Evolutionary conservation across 2,329 filamentous ascomycete species (phyloP).

Genomic region (Cladosporium sp.): DNA sequence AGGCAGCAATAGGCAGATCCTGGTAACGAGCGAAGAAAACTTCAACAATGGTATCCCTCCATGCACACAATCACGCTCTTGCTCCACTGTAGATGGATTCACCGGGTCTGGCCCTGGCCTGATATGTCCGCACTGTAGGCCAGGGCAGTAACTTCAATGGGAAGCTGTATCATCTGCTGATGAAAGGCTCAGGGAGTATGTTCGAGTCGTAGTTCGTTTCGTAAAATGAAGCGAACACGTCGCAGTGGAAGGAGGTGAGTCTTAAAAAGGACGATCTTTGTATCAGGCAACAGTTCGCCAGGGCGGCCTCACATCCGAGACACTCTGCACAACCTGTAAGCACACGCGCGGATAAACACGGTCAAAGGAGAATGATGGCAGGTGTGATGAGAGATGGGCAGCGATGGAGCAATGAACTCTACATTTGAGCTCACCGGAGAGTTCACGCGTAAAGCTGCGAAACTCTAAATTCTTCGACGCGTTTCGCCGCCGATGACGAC

Average conservation of each 20-base stretch:
- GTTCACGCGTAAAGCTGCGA: constrained; percentile 2
- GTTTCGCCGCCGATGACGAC: neutral
- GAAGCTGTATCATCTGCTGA: constrained; percentile 4
- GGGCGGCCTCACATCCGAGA: constrained; percentile 2
- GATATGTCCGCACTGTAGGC: constrained; percentile 2
- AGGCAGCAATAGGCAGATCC: constrained; percentile 1
- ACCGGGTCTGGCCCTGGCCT: constrained; percentile 12
- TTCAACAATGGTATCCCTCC: neutral
- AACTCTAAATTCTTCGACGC: constrained; percentile 6
- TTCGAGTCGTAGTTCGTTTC: neutral
- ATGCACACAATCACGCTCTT: constrained; percentile 10
- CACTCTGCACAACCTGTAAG: neutral
- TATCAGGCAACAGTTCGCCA: neutral
- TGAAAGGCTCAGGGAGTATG: neutral
- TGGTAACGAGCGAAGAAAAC: neutral
- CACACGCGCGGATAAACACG: neutral
- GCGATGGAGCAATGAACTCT: neutral
- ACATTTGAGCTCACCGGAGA: neutral
- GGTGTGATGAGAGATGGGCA: neutral
- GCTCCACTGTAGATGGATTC: neutral
- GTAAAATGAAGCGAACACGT: neutral
- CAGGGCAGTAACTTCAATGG: constrained; percentile 9
- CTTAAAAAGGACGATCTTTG: constrained; percentile 11
- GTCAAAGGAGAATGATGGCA: neutral
- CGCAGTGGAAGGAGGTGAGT: constrained; percentile 4